Conservation (phyloP, 352 stramenopile genomes). For the Phytopythium chamaehyphon region DNA sequence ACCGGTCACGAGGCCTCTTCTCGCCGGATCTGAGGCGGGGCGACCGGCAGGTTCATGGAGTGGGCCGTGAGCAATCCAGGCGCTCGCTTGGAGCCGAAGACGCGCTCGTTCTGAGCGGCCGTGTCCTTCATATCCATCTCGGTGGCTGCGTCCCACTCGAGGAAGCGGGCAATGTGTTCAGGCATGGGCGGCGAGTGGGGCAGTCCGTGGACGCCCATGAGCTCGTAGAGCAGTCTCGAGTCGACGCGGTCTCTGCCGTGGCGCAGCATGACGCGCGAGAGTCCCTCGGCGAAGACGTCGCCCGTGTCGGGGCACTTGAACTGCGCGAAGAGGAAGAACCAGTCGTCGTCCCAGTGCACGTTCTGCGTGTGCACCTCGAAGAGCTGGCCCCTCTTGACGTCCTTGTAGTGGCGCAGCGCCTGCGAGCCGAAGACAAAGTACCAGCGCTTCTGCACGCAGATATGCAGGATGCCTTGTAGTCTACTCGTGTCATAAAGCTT, state of each 20-base stretch:
- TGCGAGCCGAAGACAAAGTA: constrained; percentile 74
- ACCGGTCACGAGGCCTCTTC: constrained; percentile 4
- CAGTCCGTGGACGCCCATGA: constrained; percentile 46
- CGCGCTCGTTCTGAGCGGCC: constrained; percentile 24
- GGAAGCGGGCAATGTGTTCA: constrained; percentile 39
- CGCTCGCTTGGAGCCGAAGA: constrained; percentile 20
- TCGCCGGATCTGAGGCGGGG: constrained; percentile 15
- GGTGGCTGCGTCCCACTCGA: constrained; percentile 50
- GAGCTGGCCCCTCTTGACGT: constrained; percentile 44
- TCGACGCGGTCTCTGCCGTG: constrained; percentile 46
- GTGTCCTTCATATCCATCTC: constrained; percentile 57
- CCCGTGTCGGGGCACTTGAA: constrained; percentile 66
- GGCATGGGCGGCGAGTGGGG: constrained; percentile 41
- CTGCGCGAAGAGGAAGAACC: constrained; percentile 62
- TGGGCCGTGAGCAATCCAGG: constrained; percentile 39
- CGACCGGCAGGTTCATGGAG: constrained; percentile 69
- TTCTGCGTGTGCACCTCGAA: constrained; percentile 69
- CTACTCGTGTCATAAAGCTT: no score
- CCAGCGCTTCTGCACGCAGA: constrained; percentile 48
- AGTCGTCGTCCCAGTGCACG: constrained; percentile 69
- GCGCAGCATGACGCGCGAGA: constrained; percentile 59
- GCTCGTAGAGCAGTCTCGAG: constrained; percentile 43
- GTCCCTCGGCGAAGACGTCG: constrained; percentile 55
- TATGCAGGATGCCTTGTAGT: constrained; percentile 52
- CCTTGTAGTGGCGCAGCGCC: constrained; percentile 53